phyloP scores from a whole-genome alignment of 164 flowering plant species.

The Kalanchoe fedtschenkoi region DNA sequence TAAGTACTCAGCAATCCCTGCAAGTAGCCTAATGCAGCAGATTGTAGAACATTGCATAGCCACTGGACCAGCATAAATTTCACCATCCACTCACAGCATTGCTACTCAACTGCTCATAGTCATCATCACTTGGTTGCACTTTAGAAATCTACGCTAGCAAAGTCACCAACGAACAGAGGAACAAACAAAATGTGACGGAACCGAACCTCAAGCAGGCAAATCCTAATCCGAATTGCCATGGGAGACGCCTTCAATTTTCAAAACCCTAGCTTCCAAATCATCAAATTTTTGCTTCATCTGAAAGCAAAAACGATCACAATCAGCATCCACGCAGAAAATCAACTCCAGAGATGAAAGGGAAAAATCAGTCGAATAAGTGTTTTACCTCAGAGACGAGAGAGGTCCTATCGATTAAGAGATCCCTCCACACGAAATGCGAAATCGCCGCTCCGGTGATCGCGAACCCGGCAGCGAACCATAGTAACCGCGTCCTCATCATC shows the following conservation, averaged over 20 bases:
- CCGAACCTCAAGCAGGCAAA: not conserved
- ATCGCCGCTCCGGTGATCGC: conserved; percentile 3
- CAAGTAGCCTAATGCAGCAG: too few species aligned
- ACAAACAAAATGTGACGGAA: too few species aligned
- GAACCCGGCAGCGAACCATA: conserved; percentile 10
- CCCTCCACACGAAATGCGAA: conserved; percentile 1
- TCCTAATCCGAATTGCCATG: not conserved
- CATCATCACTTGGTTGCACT: too few species aligned
- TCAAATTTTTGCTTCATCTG: not conserved
- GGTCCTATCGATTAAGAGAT: not conserved
- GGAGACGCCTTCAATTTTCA: not conserved
- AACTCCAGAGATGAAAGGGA: not conserved
- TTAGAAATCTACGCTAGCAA: too few species aligned
- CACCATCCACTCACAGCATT: too few species aligned
- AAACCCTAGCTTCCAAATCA: conserved; percentile 1
- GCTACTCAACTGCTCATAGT: too few species aligned
- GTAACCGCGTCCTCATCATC: conserved; percentile 9
- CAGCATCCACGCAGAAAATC: not conserved
- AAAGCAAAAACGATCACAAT: not conserved
- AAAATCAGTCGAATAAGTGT: not conserved
- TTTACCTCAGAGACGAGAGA: conserved; percentile 4
- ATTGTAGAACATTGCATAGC: too few species aligned
- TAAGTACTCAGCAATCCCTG: too few species aligned
- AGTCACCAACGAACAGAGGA: not conserved
- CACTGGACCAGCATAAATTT: too few species aligned